phyloP scores from a whole-genome alignment of 345 rosid genomes.

The Camelina hispida region DNA sequence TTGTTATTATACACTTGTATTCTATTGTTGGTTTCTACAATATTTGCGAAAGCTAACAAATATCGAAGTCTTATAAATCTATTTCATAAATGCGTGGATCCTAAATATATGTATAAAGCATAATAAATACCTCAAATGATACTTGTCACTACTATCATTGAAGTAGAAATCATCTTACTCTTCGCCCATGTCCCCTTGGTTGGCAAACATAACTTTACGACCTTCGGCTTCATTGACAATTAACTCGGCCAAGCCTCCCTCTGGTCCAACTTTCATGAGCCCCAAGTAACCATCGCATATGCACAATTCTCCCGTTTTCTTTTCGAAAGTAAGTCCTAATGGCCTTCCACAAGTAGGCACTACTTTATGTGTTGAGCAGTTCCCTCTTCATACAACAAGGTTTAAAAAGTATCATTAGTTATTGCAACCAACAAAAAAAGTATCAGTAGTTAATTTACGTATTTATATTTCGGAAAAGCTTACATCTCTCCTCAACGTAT shows the following conservation, averaged over 20 bases:
- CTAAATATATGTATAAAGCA: background rate
- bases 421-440: too few relatives aligned
- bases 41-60: background rate
- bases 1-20: too few relatives aligned
- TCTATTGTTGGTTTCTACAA: too few relatives aligned
- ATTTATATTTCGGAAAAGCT: background rate
- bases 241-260: slow-evolving; percentile 61
- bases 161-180: slow-evolving; percentile 65
- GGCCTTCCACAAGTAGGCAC: slow-evolving; percentile 84
- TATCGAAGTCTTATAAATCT: background rate
- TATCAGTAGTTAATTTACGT: background rate
- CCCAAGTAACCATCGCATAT: slow-evolving; percentile 80
- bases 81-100: background rate
- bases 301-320: slow-evolving; percentile 71
- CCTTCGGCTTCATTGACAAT: slow-evolving; percentile 58
- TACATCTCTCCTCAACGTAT: background rate
- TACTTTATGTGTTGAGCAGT: slow-evolving; percentile 51
- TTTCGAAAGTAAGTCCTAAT: slow-evolving; percentile 64
- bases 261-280: slow-evolving; percentile 64
- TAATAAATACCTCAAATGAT: slow-evolving; percentile 59
- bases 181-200: slow-evolving; percentile 66
- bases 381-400: slow-evolving; percentile 46
- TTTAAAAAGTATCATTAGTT: background rate
- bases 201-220: slow-evolving; percentile 58
- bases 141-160: slow-evolving; percentile 64